Conservation (phyloP, 1,284 basidiomycete species). For the Coniophora puteana region DNA sequence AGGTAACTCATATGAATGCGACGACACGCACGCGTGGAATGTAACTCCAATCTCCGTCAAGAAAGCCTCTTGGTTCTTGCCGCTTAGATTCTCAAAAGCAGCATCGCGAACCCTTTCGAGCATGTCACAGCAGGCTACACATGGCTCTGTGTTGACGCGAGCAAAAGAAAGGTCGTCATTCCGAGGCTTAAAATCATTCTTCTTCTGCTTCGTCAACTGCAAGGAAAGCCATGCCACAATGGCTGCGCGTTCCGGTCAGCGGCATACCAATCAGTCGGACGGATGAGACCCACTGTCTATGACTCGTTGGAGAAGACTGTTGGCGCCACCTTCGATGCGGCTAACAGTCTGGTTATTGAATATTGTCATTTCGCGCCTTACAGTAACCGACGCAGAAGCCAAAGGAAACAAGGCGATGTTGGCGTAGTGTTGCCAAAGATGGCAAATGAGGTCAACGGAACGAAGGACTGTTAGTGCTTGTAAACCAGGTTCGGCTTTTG, state of each 20-base stretch:
- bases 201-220: slow-evolving; percentile 91
- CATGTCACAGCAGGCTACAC: slow-evolving; percentile 82
- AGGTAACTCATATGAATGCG: neutral
- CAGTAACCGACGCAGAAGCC: slow-evolving; percentile 80
- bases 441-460: slow-evolving; percentile 85
- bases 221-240: slow-evolving; percentile 67
- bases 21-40: slow-evolving; percentile 85
- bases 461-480: slow-evolving; percentile 66
- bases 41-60: slow-evolving; percentile 91
- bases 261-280: slow-evolving; percentile 4
- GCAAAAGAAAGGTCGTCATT: slow-evolving; percentile 96
- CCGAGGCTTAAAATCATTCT: slow-evolving; percentile 93
- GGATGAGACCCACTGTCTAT: slow-evolving; percentile 65
- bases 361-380: slow-evolving; percentile 89
- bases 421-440: slow-evolving; percentile 97
- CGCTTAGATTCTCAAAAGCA: slow-evolving; percentile 73
- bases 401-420: slow-evolving; percentile 90
- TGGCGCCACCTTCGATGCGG: slow-evolving; percentile 85
- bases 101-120: slow-evolving; percentile 79
- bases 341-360: slow-evolving; percentile 92
- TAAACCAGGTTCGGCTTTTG: slow-evolving; percentile 80
- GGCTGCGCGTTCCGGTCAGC: slow-evolving; percentile 40
- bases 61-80: slow-evolving; percentile 91
- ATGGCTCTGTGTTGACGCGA: slow-evolving; percentile 94
- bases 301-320: slow-evolving; percentile 79